phyloP scores from a whole-genome alignment of 345 rosid species.

The Rhizophora apiculata region DNA sequence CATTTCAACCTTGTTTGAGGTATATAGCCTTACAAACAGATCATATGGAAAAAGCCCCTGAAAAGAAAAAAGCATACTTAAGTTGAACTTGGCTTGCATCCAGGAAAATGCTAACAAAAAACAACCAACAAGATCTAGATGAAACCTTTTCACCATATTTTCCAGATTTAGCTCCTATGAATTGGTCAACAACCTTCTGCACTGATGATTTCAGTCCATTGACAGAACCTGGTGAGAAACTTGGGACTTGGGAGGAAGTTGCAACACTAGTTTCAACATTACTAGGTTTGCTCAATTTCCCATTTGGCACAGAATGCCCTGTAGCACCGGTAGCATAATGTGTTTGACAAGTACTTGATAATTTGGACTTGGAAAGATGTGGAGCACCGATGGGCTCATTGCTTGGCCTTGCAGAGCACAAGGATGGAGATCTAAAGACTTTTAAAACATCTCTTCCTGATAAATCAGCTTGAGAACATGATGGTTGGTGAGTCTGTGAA shows the following conservation, averaged over 20 bases:
- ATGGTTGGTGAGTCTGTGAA: background rate
- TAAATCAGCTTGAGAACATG: background rate
- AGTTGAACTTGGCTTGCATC: conserved; percentile 7
- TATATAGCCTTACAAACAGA: conserved; percentile 70
- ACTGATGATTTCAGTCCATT: conserved; percentile 58
- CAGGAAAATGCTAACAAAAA: background rate
- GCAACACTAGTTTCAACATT: conserved; percentile 34
- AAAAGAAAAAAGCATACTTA: conserved; percentile 14
- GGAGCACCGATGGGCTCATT: conserved; percentile 24
- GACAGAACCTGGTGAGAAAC: conserved; percentile 34
- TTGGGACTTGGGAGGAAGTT: conserved; percentile 21
- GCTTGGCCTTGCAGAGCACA: conserved; percentile 22
- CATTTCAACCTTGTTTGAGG: conserved; percentile 58
- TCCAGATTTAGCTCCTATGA: conserved; percentile 56
- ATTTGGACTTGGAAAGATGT: conserved; percentile 32
- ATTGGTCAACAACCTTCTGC: conserved; percentile 62
- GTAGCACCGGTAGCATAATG: conserved; percentile 28
- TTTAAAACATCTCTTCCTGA: background rate
- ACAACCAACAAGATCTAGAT: conserved; percentile 10
- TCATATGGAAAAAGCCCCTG: conserved; percentile 86
- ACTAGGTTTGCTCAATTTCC: conserved; percentile 33
- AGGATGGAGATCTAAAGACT: conserved; percentile 9
- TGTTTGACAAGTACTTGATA: conserved; percentile 28
- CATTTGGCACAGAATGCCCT: conserved; percentile 32
- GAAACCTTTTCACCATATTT: conserved; percentile 64